Conservation (phyloP, 176 grass and related monocot genomes). For the Oryza punctata region DNA sequence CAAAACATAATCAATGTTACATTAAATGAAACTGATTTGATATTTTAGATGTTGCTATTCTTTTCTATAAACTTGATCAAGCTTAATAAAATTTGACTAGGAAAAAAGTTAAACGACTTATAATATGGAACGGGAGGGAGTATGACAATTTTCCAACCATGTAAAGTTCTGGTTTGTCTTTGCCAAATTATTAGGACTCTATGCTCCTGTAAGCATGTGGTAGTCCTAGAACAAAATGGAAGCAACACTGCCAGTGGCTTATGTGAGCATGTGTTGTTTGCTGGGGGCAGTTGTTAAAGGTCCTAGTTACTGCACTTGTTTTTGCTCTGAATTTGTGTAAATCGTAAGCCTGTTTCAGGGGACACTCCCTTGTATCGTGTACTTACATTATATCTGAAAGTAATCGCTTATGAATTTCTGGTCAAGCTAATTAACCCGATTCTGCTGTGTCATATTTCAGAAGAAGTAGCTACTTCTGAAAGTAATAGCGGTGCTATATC, state of each 20-base stretch:
- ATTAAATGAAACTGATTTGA: no score
- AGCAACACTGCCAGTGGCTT: background rate
- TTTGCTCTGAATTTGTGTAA: background rate
- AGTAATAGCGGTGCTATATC: slow-evolving; percentile 19
- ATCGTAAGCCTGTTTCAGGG: background rate
- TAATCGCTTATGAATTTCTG: background rate
- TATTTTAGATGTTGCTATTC: no score
- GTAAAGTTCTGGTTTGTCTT: background rate
- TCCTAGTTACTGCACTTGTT: background rate
- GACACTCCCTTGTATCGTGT: background rate
- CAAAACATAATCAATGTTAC: no score
- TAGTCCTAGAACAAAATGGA: background rate
- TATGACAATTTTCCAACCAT: background rate
- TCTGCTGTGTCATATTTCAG: slow-evolving; percentile 21
- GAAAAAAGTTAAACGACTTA: no score
- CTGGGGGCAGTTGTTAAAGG: background rate
- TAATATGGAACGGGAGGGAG: no score
- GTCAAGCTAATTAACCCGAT: slow-evolving; percentile 21
- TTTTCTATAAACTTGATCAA: no score
- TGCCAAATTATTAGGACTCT: background rate
- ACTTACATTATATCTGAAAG: background rate
- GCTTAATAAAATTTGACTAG: no score
- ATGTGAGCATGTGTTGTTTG: background rate
- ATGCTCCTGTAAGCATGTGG: background rate
- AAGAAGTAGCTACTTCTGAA: slow-evolving; percentile 37